Conservation (phyloP, 768 basidiomycete species). For the Rhizopogon vinicolor region DNA sequence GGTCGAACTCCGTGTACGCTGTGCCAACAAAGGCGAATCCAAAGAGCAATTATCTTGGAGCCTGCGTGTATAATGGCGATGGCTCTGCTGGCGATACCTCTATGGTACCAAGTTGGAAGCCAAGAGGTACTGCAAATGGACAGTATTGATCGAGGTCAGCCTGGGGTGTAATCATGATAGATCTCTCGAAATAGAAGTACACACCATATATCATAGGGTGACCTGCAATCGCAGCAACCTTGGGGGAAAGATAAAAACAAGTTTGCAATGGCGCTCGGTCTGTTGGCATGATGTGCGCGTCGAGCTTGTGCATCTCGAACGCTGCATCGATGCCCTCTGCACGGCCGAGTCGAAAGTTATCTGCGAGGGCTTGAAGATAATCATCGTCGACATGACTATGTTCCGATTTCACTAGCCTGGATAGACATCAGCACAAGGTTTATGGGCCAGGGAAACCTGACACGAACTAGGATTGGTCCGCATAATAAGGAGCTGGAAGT, state of each 20-base stretch:
- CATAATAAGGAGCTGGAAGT: slow-evolving; percentile 29
- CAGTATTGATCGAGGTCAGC: slow-evolving; percentile 1
- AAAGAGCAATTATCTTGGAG: slow-evolving; percentile 51
- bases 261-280: slow-evolving; percentile 17
- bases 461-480: slow-evolving; percentile 30
- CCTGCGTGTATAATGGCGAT: slow-evolving; percentile 27
- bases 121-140: slow-evolving; percentile 46
- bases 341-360: slow-evolving; percentile 43
- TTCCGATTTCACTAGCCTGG: slow-evolving; percentile 17
- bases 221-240: slow-evolving; percentile 48
- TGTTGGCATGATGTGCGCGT: slow-evolving; percentile 49
- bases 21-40: slow-evolving; percentile 60
- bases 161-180: background rate
- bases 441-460: background rate
- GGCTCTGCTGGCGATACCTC: slow-evolving; percentile 35
- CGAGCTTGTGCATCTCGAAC: slow-evolving; percentile 39
- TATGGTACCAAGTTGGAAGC: slow-evolving; percentile 48
- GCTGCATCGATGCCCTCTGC: slow-evolving; percentile 51
- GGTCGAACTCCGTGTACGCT: slow-evolving; percentile 52
- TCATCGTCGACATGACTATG: slow-evolving; percentile 30
- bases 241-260: slow-evolving; percentile 13
- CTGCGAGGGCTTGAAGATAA: slow-evolving; percentile 41
- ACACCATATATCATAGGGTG: slow-evolving; percentile 62
- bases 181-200: slow-evolving; percentile 1
- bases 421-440: background rate